Base-by-base conservation (phyloP, 2,329 filamentous ascomycete genomes). In the Beauveria pseudobassiana region DNA sequence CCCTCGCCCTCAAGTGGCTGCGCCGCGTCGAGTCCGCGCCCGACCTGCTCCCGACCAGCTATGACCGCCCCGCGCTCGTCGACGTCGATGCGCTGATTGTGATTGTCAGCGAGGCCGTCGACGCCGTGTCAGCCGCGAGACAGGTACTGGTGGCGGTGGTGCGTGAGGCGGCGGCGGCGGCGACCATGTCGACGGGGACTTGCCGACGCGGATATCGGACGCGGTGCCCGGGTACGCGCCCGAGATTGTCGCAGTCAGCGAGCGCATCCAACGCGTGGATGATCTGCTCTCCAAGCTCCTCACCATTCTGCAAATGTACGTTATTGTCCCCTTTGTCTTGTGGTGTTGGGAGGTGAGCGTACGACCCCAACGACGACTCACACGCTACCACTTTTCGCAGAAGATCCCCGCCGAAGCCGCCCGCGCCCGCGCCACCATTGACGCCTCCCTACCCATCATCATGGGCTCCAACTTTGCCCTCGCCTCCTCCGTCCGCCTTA, bases 1-100 rank as follows among this genome's bases (percentile, higher is more conserved):
- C 63, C 61, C 63, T 65, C 20, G 54, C 65, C 49, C 62, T 65
- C 61, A 65, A 64, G 61, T 62, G 58, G 54, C 61, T 66, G 52
- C 62, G 63, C 28, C 62, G 62, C 20, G 20, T 64, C 30, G 64
- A 66, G 40, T 55, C 42, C 45, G 16, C 28, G 49, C 62, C 12
- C 52, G 42, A 18, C 5, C 18, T 42, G 48, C 42, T 59, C 18
- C 57, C 48, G 34, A 38, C 34, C 18, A 4, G 16, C 38, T 22
- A 59, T 8, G 52, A 60, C n/a, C 61, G 65, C 16, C 43, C 64
- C 7, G 42, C 18, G 14, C 57, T 67, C 22, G 30, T 68, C 20
- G 63, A 64, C n/a, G 10, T 66, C n/a, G 64, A 67, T 45, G 50
- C 61, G 18, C 46, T 68, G 14, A 42, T 66, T n/a, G 61, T 62